phyloP scores from a whole-genome alignment of 2,329 filamentous ascomycete species.

The Cladophialophora exuberans region DNA sequence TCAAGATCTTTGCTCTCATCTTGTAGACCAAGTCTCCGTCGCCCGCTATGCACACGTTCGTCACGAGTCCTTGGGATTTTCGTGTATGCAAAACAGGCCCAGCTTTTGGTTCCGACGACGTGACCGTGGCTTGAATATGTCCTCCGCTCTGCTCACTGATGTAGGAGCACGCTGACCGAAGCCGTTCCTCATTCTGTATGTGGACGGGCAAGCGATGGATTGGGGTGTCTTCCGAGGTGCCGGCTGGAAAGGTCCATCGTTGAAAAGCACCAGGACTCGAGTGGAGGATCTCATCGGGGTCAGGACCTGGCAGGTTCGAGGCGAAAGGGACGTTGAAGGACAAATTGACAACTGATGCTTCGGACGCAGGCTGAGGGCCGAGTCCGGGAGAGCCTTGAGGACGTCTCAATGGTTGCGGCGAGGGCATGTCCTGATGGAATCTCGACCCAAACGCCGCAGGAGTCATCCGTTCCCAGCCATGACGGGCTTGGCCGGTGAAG shows the following conservation, averaged over 20 bases:
- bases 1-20: constrained; percentile 85
- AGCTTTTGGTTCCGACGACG: constrained; percentile 77
- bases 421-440: constrained; percentile 59
- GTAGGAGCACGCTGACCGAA: constrained; percentile 79
- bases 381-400: constrained; percentile 53
- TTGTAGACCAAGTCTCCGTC: constrained; percentile 85
- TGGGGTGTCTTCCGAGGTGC: constrained; percentile 79
- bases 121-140: constrained; percentile 80
- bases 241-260: constrained; percentile 91
- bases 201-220: constrained; percentile 92
- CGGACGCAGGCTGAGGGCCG: constrained; percentile 68
- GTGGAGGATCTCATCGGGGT: constrained; percentile 92
- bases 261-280: constrained; percentile 85
- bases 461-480: constrained; percentile 71
- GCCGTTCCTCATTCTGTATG: constrained; percentile 77
- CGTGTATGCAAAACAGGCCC: constrained; percentile 53
- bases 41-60: constrained; percentile 89
- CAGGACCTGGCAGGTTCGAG: constrained; percentile 86
- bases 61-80: constrained; percentile 64
- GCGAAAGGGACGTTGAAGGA: constrained; percentile 98
- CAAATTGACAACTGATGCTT: constrained; percentile 81
- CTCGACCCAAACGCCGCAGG: constrained; percentile 65
- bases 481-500: constrained; percentile 67
- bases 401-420: constrained; percentile 59
- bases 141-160: constrained; percentile 70